Evolutionary conservation across 768 basidiomycete genomes (phyloP).

Genomic region (Suillus clintonianus): DNA sequence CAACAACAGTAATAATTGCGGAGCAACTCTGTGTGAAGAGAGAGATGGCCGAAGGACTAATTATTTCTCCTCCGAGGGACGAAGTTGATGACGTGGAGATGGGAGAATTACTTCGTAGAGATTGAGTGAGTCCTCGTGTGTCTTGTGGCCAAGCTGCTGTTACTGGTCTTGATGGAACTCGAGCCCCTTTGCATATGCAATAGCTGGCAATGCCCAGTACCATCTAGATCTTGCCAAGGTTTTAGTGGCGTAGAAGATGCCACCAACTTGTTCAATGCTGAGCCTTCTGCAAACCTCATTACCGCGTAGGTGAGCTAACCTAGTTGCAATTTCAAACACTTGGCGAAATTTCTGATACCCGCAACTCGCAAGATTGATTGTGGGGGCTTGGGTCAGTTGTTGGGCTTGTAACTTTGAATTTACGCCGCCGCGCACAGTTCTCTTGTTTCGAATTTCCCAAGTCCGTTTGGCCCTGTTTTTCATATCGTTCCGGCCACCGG

Average conservation of each 20-base stretch:
- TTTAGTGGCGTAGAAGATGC: conserved; percentile 1
- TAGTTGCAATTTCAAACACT: background rate
- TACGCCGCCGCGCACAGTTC: background rate
- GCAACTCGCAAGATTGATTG: background rate
- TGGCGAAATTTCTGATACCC: background rate
- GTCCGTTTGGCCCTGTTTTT: background rate
- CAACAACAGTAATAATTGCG: conserved; percentile 75
- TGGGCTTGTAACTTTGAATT: background rate
- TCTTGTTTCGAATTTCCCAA: conserved; percentile 1
- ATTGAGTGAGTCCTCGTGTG: conserved; percentile 50
- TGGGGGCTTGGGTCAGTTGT: background rate
- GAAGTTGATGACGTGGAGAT: conserved; percentile 59
- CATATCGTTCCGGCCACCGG: background rate
- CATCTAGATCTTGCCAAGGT: background rate
- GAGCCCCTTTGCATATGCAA: background rate
- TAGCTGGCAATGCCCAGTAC: background rate
- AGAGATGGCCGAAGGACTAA: conserved; percentile 86
- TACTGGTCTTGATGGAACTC: background rate
- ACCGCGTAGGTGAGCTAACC: conserved; percentile 1
- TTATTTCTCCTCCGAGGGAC: conserved; percentile 44
- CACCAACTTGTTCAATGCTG: background rate
- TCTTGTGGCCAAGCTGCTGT: background rate
- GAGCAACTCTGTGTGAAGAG: conserved; percentile 91
- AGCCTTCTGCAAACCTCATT: background rate
- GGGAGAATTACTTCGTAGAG: conserved; percentile 51